Conservation (phyloP, 2,329 filamentous ascomycete species). For the Alternaria solani region DNA sequence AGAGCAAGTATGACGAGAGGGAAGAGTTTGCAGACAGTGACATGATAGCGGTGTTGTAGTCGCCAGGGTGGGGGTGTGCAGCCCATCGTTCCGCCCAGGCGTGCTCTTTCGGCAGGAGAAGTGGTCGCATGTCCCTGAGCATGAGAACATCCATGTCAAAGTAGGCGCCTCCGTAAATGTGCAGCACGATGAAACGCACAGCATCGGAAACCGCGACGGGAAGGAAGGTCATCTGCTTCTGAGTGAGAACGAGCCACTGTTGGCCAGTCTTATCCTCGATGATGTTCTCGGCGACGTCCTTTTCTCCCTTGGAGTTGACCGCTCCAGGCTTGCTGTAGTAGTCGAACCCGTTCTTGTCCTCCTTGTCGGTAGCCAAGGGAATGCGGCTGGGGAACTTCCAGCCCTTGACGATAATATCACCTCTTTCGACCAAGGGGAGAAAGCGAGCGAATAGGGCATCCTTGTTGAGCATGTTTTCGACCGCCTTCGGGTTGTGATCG, state of each 20-base stretch:
- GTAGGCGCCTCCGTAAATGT: constrained; percentile 63
- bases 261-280: constrained; percentile 59
- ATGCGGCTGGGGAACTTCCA: constrained; percentile 65
- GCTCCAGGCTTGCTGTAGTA: constrained; percentile 59
- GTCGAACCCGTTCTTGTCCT: constrained; percentile 59
- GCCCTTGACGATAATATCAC: constrained; percentile 60
- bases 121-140: constrained; percentile 63
- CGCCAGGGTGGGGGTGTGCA: constrained; percentile 61
- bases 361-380: constrained; percentile 58
- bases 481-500: constrained; percentile 60
- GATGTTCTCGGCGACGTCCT: constrained; percentile 60
- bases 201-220: constrained; percentile 66
- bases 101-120: constrained; percentile 61
- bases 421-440: constrained; percentile 61
- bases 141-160: constrained; percentile 66
- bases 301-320: constrained; percentile 54
- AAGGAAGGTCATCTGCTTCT: constrained; percentile 66
- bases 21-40: constrained; percentile 64
- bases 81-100: constrained; percentile 65
- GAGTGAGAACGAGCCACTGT: constrained; percentile 62
- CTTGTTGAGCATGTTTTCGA: constrained; percentile 60
- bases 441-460: constrained; percentile 63
- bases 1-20: constrained; percentile 63
- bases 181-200: constrained; percentile 63
- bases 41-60: constrained; percentile 67